These are phyloP conservation scores for Pulveroboletus ravenelii DNA, from an alignment of 768 basidiomycete species.

Conservation along the genomic window DNA sequence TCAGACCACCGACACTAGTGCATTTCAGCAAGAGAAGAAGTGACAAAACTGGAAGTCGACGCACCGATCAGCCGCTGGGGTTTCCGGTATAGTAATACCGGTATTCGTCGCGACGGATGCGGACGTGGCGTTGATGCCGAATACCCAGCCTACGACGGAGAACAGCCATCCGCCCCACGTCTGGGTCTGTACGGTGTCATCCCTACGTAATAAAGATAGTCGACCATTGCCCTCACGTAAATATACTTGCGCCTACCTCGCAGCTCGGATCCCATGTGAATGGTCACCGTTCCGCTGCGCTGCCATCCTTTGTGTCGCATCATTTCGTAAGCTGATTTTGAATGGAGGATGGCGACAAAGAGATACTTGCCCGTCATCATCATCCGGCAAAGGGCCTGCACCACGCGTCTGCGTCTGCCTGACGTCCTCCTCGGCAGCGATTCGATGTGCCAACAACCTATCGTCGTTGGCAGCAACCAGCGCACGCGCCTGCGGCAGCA, in stretches of 20 bases:
- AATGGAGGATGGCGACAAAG: background rate
- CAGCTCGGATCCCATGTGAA: background rate
- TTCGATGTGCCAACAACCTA: conserved; percentile 15
- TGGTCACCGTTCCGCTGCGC: background rate
- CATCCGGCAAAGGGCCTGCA: background rate
- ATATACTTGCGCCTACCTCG: conserved; percentile 11
- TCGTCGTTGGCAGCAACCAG: conserved; percentile 19
- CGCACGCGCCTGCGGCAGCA: conserved; percentile 1
- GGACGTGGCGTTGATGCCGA: background rate
- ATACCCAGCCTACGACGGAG: conserved; percentile 6
- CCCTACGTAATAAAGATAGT: background rate
- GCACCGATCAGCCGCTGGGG: conserved; percentile 10
- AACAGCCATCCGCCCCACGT: conserved; percentile 20
- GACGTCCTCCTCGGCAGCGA: conserved; percentile 9
- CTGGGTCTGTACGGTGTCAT: background rate
- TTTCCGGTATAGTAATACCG: background rate
- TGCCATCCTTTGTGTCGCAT: conserved; percentile 1
- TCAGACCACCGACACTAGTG: conserved; percentile 1
- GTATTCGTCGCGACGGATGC: background rate
- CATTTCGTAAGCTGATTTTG: background rate
- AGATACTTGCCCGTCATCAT: background rate
- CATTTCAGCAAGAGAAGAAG: background rate
- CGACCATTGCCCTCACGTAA: background rate
- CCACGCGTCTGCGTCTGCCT: background rate
- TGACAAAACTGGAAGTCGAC: background rate